Percentiles rank a stretch among this genome's conserved stretches.
Conservation (phyloP, 2,329 filamentous ascomycete genomes). For the Colletotrichum phormii region DNA sequence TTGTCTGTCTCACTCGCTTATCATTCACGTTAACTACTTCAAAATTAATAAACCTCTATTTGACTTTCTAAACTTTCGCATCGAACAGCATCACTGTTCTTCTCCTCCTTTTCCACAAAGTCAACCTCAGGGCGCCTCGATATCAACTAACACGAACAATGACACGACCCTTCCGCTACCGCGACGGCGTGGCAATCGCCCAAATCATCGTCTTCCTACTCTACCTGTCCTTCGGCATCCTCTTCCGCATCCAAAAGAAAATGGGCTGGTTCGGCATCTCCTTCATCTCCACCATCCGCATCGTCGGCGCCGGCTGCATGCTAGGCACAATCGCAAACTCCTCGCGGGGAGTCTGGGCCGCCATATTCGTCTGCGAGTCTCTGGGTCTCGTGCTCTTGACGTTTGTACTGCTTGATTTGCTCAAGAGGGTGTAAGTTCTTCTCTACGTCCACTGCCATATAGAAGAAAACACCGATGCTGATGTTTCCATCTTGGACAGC, state of each 20-base stretch:
- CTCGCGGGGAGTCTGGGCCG: slow-evolving; percentile 37
- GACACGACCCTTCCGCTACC: slow-evolving; percentile 17
- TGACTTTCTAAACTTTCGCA: too few species aligned
- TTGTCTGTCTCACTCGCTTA: too few species aligned
- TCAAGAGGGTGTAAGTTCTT: slow-evolving; percentile 35
- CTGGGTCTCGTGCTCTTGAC: slow-evolving; percentile 37
- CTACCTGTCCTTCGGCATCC: slow-evolving; percentile 4
- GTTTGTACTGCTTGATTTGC: slow-evolving; percentile 29
- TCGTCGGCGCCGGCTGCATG: slow-evolving; percentile 39
- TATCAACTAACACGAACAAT: neutral
- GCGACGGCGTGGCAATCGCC: slow-evolving; percentile 31
- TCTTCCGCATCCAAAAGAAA: slow-evolving; percentile 9
- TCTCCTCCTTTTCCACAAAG: neutral
- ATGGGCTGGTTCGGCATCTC: slow-evolving; percentile 32
- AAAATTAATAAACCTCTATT: too few species aligned
- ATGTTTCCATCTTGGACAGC: too few species aligned
- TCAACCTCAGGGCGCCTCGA: neutral
- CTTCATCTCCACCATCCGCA: slow-evolving; percentile 38
- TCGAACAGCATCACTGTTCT: neutral
- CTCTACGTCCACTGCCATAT: neutral
- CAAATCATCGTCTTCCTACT: slow-evolving; percentile 21
- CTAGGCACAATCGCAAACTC: slow-evolving; percentile 37
- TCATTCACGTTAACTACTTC: too few species aligned
- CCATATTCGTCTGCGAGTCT: slow-evolving; percentile 39
- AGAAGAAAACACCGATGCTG: neutral